phyloP scores from a whole-genome alignment of 2,329 filamentous ascomycete species.

The Aureobasidium vineae region DNA sequence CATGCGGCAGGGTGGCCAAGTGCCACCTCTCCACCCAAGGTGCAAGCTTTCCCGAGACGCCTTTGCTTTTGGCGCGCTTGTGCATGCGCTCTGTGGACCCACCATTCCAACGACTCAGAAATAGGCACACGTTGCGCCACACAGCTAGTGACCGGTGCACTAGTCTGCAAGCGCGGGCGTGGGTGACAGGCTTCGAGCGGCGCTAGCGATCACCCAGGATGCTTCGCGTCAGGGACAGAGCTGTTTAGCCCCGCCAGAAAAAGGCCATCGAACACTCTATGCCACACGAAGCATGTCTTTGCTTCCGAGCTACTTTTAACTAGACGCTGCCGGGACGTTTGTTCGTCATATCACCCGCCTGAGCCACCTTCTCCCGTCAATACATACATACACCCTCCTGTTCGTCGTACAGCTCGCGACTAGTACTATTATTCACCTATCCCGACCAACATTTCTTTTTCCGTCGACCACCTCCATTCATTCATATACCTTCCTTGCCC shows the following conservation, averaged over 20 bases:
- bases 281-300: slow-evolving; percentile 27
- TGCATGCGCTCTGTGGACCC: slow-evolving; percentile 26
- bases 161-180: slow-evolving; percentile 25
- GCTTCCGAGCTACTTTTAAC: slow-evolving; percentile 26
- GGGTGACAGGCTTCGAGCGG: slow-evolving; percentile 25
- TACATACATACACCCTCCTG: slow-evolving; percentile 27
- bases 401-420: slow-evolving; percentile 18
- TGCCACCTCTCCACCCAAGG: slow-evolving; percentile 10
- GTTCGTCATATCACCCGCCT: slow-evolving; percentile 26
- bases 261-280: slow-evolving; percentile 26
- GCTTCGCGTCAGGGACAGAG: slow-evolving; percentile 26
- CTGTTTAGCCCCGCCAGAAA: slow-evolving; percentile 25
- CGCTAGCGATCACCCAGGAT: slow-evolving; percentile 24
- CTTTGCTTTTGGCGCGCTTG: slow-evolving; percentile 26
- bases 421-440: slow-evolving; percentile 16
- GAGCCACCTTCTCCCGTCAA: slow-evolving; percentile 25
- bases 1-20: slow-evolving; percentile 24
- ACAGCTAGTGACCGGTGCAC: slow-evolving; percentile 22
- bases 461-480: slow-evolving; percentile 7
- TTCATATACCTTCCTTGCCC: slow-evolving; percentile 25
- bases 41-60: slow-evolving; percentile 25
- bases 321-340: slow-evolving; percentile 24
- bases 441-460: slow-evolving; percentile 16
- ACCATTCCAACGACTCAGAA: slow-evolving; percentile 27
- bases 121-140: slow-evolving; percentile 28